phyloP scores from a whole-genome alignment of 495 filamentous ascomycete species.

The Penicillium malachiteum region DNA sequence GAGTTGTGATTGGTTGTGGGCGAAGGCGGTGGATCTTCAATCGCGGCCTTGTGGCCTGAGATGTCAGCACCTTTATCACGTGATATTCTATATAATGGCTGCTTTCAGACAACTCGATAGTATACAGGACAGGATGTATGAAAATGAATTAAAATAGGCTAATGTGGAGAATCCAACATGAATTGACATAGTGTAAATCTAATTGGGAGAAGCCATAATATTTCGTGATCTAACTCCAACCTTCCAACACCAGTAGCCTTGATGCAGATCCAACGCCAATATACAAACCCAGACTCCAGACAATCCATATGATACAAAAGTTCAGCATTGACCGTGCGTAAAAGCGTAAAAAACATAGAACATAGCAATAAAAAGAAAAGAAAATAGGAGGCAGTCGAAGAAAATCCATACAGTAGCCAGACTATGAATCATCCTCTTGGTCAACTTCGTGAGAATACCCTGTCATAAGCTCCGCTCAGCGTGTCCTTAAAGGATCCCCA shows the following conservation, averaged over 20 bases:
- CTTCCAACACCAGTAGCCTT: neutral
- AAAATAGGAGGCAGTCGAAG: neutral
- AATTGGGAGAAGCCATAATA: neutral
- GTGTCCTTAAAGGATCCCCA: conserved; percentile 63
- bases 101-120: too few species aligned
- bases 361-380: neutral
- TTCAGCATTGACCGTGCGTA: neutral
- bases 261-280: neutral
- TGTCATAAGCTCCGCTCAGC: conserved; percentile 24
- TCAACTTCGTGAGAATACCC: conserved; percentile 16
- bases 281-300: neutral
- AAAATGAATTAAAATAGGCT: too few species aligned
- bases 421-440: neutral
- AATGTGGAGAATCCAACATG: too few species aligned
- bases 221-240: neutral
- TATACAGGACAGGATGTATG: too few species aligned
- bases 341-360: neutral
- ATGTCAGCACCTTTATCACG: neutral
- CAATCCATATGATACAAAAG: neutral
- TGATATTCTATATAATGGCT: neutral
- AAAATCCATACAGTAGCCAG: too few species aligned
- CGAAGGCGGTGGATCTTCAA: conserved; percentile 17
- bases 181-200: too few species aligned
- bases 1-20: conserved; percentile 21
- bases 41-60: neutral